phyloP scores from a whole-genome alignment of 2,329 filamentous ascomycete genomes.

The Clarireedia hainanense region DNA sequence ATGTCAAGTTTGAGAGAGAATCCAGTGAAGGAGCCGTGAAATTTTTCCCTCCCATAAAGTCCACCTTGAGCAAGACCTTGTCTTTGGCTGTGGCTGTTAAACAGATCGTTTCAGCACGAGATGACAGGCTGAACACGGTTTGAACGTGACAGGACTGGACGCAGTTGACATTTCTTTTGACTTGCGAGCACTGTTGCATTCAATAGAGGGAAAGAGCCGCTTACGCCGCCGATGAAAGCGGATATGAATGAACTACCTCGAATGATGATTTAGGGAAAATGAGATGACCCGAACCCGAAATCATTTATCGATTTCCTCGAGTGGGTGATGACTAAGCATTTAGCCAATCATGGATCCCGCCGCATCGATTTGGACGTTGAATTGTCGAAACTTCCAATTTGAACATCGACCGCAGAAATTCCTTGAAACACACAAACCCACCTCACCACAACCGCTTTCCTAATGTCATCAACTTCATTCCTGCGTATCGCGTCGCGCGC shows the following conservation, averaged over 20 bases:
- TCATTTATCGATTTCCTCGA: not conserved
- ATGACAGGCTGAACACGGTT: too few species aligned
- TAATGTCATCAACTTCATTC: slow-evolving; percentile 60
- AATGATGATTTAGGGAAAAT: not conserved
- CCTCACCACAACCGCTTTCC: slow-evolving; percentile 23
- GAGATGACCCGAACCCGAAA: not conserved
- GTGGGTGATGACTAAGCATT: slow-evolving; percentile 1
- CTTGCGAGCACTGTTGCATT: not conserved
- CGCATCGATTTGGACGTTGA: not conserved
- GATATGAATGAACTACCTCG: not conserved
- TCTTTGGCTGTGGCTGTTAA: too few species aligned
- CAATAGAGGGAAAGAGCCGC: not conserved
- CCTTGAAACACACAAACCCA: slow-evolving; percentile 3
- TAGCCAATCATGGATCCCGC: not conserved
- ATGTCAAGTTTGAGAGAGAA: too few species aligned
- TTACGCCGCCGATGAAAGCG: not conserved
- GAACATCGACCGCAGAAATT: slow-evolving; percentile 10
- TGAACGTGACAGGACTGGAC: not conserved
- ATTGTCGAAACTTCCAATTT: slow-evolving; percentile 7
- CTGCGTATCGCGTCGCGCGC: slow-evolving; percentile 65
- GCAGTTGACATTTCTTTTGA: not conserved
- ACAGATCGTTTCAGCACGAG: too few species aligned
- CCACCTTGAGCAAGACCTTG: too few species aligned
- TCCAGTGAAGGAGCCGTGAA: too few species aligned
- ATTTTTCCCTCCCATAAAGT: too few species aligned